A percentile compares a stretch with the other conserved stretches of the same genome.
phyloP scores from a whole-genome alignment of 495 filamentous ascomycete genomes.

The Wilcoxina mikolae region DNA sequence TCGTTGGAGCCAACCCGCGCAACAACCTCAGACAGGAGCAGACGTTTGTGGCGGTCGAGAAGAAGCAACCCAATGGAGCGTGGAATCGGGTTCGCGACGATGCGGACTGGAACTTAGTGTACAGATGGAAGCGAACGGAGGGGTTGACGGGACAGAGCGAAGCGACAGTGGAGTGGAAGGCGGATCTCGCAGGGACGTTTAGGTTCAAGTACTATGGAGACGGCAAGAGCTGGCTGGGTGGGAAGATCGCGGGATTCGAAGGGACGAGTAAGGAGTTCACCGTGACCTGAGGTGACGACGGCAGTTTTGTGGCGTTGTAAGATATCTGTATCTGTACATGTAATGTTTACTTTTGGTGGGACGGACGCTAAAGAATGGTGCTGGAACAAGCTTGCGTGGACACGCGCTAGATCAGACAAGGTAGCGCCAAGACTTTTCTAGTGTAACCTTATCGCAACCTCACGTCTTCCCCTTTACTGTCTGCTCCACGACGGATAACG shows the following conservation, averaged over 20 bases:
- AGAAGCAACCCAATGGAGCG: conserved; percentile 32
- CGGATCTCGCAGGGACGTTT: conserved; percentile 53
- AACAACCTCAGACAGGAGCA: conserved; percentile 69
- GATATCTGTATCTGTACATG: no score
- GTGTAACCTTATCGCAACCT: background rate
- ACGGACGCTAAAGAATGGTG: no score
- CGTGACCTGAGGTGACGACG: no score
- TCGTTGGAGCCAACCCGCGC: conserved; percentile 80
- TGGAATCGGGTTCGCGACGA: conserved; percentile 63
- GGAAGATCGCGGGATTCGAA: conserved; percentile 59
- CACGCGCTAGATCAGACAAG: no score
- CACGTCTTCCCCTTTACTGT: background rate
- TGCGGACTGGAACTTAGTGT: conserved; percentile 66
- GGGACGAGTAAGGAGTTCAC: conserved; percentile 56
- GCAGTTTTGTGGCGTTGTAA: no score
- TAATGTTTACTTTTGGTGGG: no score
- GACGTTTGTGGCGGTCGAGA: conserved; percentile 70
- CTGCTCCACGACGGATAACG: background rate
- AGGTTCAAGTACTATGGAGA: conserved; percentile 77
- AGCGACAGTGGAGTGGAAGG: conserved; percentile 65
- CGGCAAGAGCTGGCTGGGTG: conserved; percentile 48
- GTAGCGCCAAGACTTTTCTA: no score
- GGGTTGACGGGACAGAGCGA: conserved; percentile 60
- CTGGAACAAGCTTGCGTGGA: no score
- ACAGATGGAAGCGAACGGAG: conserved; percentile 62